Conservation (phyloP, 306 rosid species). For the Arachis stenosperma region DNA sequence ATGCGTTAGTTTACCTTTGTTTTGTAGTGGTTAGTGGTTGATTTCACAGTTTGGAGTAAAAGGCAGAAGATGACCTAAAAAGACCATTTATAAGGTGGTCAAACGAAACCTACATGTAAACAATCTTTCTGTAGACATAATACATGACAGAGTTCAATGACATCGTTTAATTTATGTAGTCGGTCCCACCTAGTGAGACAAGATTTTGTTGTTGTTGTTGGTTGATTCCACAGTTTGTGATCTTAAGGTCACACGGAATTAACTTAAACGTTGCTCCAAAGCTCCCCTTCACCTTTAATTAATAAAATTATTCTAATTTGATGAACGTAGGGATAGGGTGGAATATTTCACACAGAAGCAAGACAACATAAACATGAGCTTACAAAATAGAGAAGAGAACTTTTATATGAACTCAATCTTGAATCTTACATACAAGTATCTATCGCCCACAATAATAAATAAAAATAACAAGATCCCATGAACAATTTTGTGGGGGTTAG, state of each 20-base stretch:
- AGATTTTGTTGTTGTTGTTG: too few species aligned
- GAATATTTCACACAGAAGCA: conserved; percentile 7
- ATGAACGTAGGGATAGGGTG: not conserved
- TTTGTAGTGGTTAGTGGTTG: not conserved
- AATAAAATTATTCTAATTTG: not conserved
- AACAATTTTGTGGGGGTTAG: not conserved
- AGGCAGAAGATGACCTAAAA: too few species aligned
- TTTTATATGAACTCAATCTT: conserved; percentile 16
- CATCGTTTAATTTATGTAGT: too few species aligned
- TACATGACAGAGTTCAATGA: too few species aligned
- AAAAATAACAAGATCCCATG: conserved; percentile 9
- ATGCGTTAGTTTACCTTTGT: not conserved
- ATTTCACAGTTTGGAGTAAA: too few species aligned
- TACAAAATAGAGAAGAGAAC: not conserved
- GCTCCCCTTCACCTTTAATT: not conserved
- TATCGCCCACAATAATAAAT: conserved; percentile 1
- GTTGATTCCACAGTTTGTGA: too few species aligned
- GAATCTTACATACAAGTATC: conserved; percentile 16
- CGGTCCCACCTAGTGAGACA: too few species aligned
- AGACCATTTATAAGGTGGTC: too few species aligned
- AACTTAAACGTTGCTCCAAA: too few species aligned
- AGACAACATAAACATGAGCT: not conserved
- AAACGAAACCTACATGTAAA: too few species aligned
- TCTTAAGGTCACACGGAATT: too few species aligned
- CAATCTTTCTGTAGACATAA: too few species aligned